Percentiles rank a stretch among this genome's conserved stretches.
Evolutionary conservation across 148 eudicot genomes (phyloP).

Genomic region (Camellia lanceoleosa): DNA sequence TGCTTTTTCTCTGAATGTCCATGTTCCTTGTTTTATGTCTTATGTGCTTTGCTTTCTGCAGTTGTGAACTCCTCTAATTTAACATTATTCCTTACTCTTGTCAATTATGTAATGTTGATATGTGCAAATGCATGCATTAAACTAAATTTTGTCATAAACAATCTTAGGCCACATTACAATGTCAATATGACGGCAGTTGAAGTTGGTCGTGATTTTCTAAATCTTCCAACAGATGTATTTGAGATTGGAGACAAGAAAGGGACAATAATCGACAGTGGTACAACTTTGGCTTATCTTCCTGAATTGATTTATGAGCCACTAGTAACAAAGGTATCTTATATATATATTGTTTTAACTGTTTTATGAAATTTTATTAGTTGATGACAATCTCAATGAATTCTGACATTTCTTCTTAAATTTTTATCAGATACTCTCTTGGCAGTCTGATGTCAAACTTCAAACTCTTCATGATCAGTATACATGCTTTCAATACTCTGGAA

Average conservation of each 20-base stretch:
- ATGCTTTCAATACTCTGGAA: slow-evolving; percentile 71
- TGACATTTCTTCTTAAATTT: slow-evolving; percentile 17
- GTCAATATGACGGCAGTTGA: slow-evolving; percentile 89
- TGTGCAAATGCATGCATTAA: slow-evolving; percentile 3
- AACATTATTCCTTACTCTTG: background rate
- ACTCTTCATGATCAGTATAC: slow-evolving; percentile 78
- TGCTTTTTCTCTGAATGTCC: background rate
- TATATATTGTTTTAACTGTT: background rate
- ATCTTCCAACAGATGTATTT: slow-evolving; percentile 50
- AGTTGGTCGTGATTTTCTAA: slow-evolving; percentile 62
- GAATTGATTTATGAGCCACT: slow-evolving; percentile 65
- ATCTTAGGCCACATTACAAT: slow-evolving; percentile 80
- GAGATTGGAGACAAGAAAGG: slow-evolving; percentile 62
- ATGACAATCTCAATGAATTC: slow-evolving; percentile 2
- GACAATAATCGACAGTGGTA: slow-evolving; percentile 82
- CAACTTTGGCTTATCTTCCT: slow-evolving; percentile 91
- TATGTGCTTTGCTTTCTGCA: slow-evolving; percentile 4
- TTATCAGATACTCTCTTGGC: slow-evolving; percentile 69
- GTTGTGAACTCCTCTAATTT: background rate
- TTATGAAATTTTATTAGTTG: background rate
- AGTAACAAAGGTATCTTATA: slow-evolving; percentile 52
- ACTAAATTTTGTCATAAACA: slow-evolving; percentile 12
- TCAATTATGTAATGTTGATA: background rate
- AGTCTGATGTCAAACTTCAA: slow-evolving; percentile 60
- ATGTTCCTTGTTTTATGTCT: background rate